phyloP scores from a whole-genome alignment of 345 rosid species.

The Lepidium didymum region DNA sequence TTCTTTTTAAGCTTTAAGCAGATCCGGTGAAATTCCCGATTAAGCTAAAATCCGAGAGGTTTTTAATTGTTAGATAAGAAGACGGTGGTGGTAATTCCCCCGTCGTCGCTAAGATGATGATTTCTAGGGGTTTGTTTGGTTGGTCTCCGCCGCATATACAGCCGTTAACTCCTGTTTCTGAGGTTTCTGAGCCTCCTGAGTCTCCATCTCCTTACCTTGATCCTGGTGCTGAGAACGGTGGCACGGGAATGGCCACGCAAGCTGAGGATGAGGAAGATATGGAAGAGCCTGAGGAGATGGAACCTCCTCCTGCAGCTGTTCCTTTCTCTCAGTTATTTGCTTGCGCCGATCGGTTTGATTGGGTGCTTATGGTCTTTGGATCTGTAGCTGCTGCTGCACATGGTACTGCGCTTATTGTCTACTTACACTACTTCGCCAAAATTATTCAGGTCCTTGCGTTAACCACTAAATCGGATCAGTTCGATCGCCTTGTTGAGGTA shows the following conservation, averaged over 20 bases:
- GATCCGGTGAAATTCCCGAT: slow-evolving; percentile 46
- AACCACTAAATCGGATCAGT: slow-evolving; percentile 24
- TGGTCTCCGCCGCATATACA: slow-evolving; percentile 99
- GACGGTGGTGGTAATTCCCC: slow-evolving; percentile 19
- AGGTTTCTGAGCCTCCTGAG: slow-evolving; percentile 99
- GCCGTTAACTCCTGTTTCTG: slow-evolving; percentile 94
- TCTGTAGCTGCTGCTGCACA: slow-evolving; percentile 96
- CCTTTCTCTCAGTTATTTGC: slow-evolving; percentile 80
- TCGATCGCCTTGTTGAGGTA: slow-evolving; percentile 66
- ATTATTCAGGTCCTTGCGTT: slow-evolving; percentile 52
- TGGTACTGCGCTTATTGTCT: slow-evolving; percentile 88
- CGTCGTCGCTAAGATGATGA: slow-evolving; percentile 50
- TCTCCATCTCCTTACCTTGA: slow-evolving; percentile 94
- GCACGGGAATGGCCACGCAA: slow-evolving; percentile 46
- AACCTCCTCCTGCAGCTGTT: slow-evolving; percentile 95
- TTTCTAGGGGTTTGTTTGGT: slow-evolving; percentile 91
- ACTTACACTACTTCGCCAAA: slow-evolving; percentile 94
- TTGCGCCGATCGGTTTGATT: slow-evolving; percentile 85
- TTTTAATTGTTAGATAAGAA: not conserved
- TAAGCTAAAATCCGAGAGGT: not conserved
- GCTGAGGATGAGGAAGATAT: slow-evolving; percentile 75
- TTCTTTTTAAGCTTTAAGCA: slow-evolving; percentile 34
- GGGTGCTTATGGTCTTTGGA: slow-evolving; percentile 87
- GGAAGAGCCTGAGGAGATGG: slow-evolving; percentile 83
- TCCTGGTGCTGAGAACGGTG: slow-evolving; percentile 58